Evolutionary conservation across 768 basidiomycete genomes (phyloP).

Genomic region (Trametes gibbosa): DNA sequence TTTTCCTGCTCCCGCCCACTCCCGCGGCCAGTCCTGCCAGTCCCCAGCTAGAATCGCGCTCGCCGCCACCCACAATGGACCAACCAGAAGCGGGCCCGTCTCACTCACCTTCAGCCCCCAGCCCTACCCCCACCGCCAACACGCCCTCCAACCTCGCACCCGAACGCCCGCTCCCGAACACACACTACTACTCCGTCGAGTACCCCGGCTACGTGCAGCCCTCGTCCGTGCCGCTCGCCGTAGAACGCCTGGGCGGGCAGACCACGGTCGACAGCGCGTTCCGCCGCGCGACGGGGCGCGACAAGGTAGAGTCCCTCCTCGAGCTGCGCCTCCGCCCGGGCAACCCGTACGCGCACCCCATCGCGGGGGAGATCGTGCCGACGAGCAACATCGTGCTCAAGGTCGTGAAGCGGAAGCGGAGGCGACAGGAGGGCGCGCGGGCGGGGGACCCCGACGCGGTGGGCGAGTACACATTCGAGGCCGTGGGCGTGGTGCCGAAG

Average conservation of each 20-base stretch:
- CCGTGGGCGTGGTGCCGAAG: constrained; percentile 73
- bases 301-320: constrained; percentile 61
- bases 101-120: not conserved
- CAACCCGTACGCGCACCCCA: constrained; percentile 79
- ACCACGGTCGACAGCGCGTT: constrained; percentile 73
- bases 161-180: constrained; percentile 48
- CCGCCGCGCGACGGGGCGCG: constrained; percentile 49
- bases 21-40: too few relatives aligned
- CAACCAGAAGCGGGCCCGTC: constrained; percentile 12
- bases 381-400: constrained; percentile 85
- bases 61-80: not conserved
- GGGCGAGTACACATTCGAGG: constrained; percentile 74
- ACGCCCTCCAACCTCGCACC: constrained; percentile 30
- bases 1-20: not conserved
- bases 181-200: constrained; percentile 77
- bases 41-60: too few relatives aligned
- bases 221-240: constrained; percentile 57
- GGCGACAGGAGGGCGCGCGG: constrained; percentile 28
- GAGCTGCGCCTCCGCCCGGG: constrained; percentile 75
- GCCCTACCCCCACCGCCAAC: not conserved
- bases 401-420: constrained; percentile 71
- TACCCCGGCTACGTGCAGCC: constrained; percentile 83
- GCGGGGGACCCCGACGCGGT: constrained; percentile 31
- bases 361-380: constrained; percentile 74
- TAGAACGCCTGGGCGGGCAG: constrained; percentile 70